These are phyloP conservation scores for Eucalyptus cloeziana DNA, from an alignment of 345 rosid species.

Conservation along the genomic window DNA sequence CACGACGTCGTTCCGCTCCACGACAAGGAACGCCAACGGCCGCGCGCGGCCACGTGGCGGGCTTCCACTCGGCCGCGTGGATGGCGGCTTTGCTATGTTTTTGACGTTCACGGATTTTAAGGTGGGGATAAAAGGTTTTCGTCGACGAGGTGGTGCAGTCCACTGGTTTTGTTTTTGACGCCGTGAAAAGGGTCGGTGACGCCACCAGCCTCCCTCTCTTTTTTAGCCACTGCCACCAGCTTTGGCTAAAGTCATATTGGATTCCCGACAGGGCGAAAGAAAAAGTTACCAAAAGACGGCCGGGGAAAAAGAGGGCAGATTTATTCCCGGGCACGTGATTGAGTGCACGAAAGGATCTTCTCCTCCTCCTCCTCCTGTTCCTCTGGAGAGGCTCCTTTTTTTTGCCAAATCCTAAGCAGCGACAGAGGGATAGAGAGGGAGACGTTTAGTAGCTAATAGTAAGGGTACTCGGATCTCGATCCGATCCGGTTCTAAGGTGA, in stretches of 20 bases:
- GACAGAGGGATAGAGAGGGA: not conserved
- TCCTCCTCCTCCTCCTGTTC: no score
- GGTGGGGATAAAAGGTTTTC: not conserved
- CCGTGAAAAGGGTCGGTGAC: not conserved
- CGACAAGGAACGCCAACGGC: not conserved
- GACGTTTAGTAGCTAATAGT: not conserved
- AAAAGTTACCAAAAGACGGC: not conserved
- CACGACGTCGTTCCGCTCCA: not conserved
- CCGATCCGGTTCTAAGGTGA: accelerated
- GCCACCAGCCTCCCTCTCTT: not conserved
- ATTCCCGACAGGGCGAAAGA: not conserved
- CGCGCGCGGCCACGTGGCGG: not conserved
- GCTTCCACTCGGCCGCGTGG: not conserved
- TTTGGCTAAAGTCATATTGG: not conserved
- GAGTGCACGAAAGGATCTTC: not conserved
- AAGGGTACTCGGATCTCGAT: not conserved
- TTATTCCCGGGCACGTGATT: not conserved
- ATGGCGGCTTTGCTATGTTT: no score
- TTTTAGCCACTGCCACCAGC: not conserved
- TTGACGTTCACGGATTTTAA: not conserved
- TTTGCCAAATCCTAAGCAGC: not conserved
- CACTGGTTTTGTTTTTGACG: not conserved
- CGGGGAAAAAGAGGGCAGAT: not conserved
- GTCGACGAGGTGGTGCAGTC: not conserved
- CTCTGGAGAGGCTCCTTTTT: not conserved